phyloP scores from a whole-genome alignment of 1,139 yeast genomes.

The Suhomyces taliae region DNA sequence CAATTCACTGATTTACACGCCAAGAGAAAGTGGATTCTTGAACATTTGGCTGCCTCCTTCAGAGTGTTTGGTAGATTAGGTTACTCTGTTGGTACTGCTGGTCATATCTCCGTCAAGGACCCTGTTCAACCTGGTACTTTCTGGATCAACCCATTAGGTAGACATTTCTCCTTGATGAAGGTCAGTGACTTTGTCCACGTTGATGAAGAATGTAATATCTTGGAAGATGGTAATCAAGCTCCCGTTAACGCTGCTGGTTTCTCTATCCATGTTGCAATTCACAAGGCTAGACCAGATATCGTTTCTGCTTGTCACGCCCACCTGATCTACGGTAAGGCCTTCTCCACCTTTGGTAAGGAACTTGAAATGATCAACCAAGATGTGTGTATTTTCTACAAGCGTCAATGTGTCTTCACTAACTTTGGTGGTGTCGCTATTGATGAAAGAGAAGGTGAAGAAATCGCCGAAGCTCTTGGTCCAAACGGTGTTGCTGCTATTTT shows the following conservation, averaged over 20 bases:
- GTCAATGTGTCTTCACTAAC: slow-evolving; percentile 63
- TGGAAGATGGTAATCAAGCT: slow-evolving; percentile 61
- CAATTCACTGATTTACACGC: slow-evolving; percentile 47
- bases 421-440: slow-evolving; percentile 84
- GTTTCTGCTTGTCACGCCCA: slow-evolving; percentile 84
- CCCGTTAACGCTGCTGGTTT: slow-evolving; percentile 82
- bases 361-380: slow-evolving; percentile 83
- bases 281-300: slow-evolving; percentile 75
- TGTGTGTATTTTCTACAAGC: slow-evolving; percentile 64
- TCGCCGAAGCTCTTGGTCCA: slow-evolving; percentile 65
- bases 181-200: slow-evolving; percentile 78
- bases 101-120: slow-evolving; percentile 78
- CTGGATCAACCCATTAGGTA: slow-evolving; percentile 79
- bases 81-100: slow-evolving; percentile 76
- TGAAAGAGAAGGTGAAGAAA: slow-evolving; percentile 64
- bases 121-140: slow-evolving; percentile 70
- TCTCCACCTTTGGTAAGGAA: slow-evolving; percentile 67
- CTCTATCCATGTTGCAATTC: slow-evolving; percentile 75
- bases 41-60: slow-evolving; percentile 84
- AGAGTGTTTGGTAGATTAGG: slow-evolving; percentile 74
- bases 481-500: slow-evolving; percentile 63
- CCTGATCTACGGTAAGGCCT: slow-evolving; percentile 73
- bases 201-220: slow-evolving; percentile 66
- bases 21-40: slow-evolving; percentile 61
- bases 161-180: slow-evolving; percentile 66